These are phyloP conservation scores for Lenzites betulinus DNA, from an alignment of 768 basidiomycete species.

Conservation along the genomic window DNA sequence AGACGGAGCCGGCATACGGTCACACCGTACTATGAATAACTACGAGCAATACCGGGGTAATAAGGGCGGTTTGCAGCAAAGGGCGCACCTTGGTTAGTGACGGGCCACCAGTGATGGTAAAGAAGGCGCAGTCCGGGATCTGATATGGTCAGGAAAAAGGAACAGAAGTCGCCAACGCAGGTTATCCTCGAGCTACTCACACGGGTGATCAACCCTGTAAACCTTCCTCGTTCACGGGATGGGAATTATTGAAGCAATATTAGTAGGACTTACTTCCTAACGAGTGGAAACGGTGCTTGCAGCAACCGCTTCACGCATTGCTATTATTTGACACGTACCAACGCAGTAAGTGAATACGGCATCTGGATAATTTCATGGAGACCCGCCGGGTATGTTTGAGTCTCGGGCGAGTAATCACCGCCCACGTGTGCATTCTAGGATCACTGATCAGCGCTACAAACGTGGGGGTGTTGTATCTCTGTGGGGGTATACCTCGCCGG, in stretches of 20 bases:
- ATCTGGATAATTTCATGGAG: too few species aligned
- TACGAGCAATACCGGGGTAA: constrained; percentile 1
- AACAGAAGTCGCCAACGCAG: background rate
- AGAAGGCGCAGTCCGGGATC: background rate
- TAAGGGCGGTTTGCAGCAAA: background rate
- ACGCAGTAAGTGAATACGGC: too few species aligned
- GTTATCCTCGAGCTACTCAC: background rate
- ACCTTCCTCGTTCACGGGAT: background rate
- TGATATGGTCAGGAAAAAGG: background rate
- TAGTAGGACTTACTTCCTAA: background rate
- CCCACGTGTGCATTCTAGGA: too few species aligned
- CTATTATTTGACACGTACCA: too few species aligned
- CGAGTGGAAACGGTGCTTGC: background rate
- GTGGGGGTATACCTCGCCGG: too few species aligned
- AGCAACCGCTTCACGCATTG: background rate
- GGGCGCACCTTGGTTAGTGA: background rate
- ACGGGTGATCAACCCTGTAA: background rate
- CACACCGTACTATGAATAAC: constrained; percentile 8
- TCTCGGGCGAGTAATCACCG: too few species aligned
- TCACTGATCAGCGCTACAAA: too few species aligned
- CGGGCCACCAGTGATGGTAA: background rate
- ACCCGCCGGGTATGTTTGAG: too few species aligned
- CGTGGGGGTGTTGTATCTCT: too few species aligned
- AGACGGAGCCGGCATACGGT: background rate
- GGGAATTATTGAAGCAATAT: background rate